Conservation (phyloP, 2,329 filamentous ascomycete species). For the Alternaria atra region DNA sequence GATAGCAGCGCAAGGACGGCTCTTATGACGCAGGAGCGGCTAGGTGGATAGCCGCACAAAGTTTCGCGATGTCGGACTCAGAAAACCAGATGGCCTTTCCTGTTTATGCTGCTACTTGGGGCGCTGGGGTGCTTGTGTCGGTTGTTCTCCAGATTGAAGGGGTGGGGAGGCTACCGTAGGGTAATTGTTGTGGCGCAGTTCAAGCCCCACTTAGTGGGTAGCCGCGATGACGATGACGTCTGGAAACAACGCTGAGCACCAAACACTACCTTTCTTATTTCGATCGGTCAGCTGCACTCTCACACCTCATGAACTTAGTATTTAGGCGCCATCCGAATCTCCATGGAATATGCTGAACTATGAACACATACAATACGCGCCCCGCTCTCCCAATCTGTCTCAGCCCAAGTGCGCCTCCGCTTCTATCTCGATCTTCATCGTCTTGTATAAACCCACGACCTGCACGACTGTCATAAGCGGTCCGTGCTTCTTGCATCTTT, state of each 20-base stretch:
- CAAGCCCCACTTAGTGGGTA: conserved; percentile 11
- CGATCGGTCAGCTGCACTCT: neutral
- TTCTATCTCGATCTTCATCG: conserved; percentile 40
- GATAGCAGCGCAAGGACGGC: neutral
- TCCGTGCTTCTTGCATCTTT: conserved; percentile 34
- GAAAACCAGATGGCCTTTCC: neutral
- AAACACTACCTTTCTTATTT: neutral
- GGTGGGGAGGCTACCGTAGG: neutral
- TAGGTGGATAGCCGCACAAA: neutral
- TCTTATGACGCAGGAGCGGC: neutral
- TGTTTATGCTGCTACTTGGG: neutral
- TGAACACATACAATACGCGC: neutral
- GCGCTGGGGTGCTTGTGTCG: neutral
- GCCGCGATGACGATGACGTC: conserved; percentile 7
- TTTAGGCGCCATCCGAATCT: neutral
- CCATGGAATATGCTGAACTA: neutral
- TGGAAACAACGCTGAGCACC: neutral
- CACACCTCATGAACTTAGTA: neutral
- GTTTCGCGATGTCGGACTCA: neutral
- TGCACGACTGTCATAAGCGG: conserved; percentile 36
- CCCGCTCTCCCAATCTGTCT: neutral
- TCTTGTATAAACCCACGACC: conserved; percentile 30
- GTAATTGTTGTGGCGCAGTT: conserved; percentile 5
- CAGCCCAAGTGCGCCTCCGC: conserved; percentile 27
- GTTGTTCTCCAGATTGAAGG: neutral